Conservation (phyloP, 1,284 basidiomycete species). For the Mycena sp. region DNA sequence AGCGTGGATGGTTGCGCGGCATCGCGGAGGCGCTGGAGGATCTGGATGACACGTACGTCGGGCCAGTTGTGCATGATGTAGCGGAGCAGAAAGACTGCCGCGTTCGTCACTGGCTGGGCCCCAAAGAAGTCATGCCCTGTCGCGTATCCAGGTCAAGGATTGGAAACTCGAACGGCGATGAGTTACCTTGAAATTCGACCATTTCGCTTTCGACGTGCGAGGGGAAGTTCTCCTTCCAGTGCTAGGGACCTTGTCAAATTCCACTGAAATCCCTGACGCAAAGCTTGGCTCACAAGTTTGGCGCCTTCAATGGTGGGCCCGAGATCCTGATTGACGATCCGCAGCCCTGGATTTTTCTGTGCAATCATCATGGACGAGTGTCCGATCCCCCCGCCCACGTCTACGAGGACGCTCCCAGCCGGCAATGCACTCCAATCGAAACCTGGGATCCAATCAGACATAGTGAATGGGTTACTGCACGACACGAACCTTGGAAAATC, state of each 20-base stretch:
- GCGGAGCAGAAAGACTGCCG: slow-evolving; percentile 17
- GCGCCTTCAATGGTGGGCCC: slow-evolving; percentile 4
- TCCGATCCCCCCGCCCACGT: slow-evolving; percentile 41
- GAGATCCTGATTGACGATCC: slow-evolving; percentile 38
- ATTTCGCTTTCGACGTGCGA: slow-evolving; percentile 5
- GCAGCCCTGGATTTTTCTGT: slow-evolving; percentile 27
- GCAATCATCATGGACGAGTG: slow-evolving; percentile 29
- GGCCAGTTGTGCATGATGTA: slow-evolving; percentile 26
- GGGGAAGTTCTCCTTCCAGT: slow-evolving; percentile 19
- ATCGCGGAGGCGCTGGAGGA: slow-evolving; percentile 22
- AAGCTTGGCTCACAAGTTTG: slow-evolving; percentile 1
- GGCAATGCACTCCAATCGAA: slow-evolving; percentile 32
- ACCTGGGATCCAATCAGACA: not conserved
- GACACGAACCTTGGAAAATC: slow-evolving; percentile 6
- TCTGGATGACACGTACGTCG: not conserved
- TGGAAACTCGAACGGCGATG: not conserved
- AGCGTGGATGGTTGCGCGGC: slow-evolving; percentile 19
- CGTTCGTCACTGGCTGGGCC: slow-evolving; percentile 19
- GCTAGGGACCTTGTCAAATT: not conserved
- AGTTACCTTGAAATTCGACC: slow-evolving; percentile 21
- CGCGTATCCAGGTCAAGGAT: no score
- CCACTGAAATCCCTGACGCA: not conserved
- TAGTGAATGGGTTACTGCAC: no score
- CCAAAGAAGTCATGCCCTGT: slow-evolving; percentile 25
- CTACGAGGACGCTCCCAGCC: slow-evolving; percentile 32